Conservation (phyloP, 331 rosid genomes). For the Pyrus hybrid region DNA sequence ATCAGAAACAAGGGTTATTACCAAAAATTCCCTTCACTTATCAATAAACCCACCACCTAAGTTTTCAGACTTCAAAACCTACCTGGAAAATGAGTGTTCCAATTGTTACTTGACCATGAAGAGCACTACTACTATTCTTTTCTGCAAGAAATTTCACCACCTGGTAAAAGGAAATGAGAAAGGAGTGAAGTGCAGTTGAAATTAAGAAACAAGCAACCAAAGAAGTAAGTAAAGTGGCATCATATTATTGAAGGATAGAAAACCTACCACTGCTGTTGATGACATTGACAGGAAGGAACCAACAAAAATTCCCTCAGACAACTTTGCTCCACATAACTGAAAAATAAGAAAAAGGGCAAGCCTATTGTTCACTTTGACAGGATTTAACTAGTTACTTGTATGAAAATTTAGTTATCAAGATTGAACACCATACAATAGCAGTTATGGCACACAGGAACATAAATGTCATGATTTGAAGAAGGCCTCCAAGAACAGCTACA, state of each 20-base stretch:
- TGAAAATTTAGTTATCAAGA: not conserved
- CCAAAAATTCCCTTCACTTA: conserved; percentile 5
- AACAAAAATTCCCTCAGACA: conserved; percentile 93
- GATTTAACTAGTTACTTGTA: not conserved
- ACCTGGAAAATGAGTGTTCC: conserved; percentile 99
- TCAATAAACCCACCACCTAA: conserved; percentile 7
- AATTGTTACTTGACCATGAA: conserved; percentile 93
- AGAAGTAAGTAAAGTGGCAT: not conserved
- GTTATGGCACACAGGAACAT: conserved; percentile 77
- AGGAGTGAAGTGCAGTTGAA: conserved; percentile 2
- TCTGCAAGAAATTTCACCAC: conserved; percentile 90
- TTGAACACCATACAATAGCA: conserved; percentile 48
- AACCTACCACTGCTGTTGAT: conserved; percentile 86
- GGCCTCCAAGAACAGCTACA: conserved; percentile 92
- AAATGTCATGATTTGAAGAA: conserved; percentile 74
- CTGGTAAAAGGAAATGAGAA: conserved; percentile 36
- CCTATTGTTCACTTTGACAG: conserved; percentile 9
- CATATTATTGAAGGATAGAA: conserved; percentile 6
- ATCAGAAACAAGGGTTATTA: conserved; percentile 5
- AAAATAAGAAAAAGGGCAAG: conserved; percentile 13
- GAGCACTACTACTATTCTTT: conserved; percentile 62
- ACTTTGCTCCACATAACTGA: conserved; percentile 83
- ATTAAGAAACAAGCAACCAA: conserved; percentile 2
- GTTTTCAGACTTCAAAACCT: conserved; percentile 15
- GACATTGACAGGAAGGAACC: conserved; percentile 96